Evolutionary conservation across 192 early-diverging fungal species (phyloP).

Genomic region (Coemansia aciculifera): DNA sequence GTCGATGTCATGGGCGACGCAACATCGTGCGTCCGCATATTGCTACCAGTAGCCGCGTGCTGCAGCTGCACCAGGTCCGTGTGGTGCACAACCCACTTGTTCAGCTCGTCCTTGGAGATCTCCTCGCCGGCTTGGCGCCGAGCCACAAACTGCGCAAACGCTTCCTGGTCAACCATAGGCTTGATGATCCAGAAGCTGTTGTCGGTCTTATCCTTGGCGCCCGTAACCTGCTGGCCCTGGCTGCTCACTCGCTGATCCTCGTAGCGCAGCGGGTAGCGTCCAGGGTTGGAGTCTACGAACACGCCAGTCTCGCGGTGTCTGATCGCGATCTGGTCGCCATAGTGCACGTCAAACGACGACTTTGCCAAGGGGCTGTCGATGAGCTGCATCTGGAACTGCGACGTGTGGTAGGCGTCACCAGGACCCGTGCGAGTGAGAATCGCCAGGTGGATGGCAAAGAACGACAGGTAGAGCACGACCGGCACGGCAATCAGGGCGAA

Average conservation of each 20-base stretch:
- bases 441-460: slow-evolving; percentile 95
- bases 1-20: slow-evolving; percentile 73
- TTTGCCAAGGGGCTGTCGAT: slow-evolving; percentile 73
- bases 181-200: slow-evolving; percentile 71
- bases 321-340: slow-evolving; percentile 75
- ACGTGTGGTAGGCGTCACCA: slow-evolving; percentile 93
- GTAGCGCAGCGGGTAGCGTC: slow-evolving; percentile 86
- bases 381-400: slow-evolving; percentile 89
- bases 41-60: slow-evolving; percentile 59
- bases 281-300: slow-evolving; percentile 77
- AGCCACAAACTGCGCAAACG: slow-evolving; percentile 25
- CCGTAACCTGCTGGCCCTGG: slow-evolving; percentile 82
- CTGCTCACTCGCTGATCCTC: slow-evolving; percentile 87
- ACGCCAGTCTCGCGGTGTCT: slow-evolving; percentile 73
- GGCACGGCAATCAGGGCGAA: slow-evolving; percentile 86
- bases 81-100: slow-evolving; percentile 59
- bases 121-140: slow-evolving; percentile 31
- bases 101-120: slow-evolving; percentile 36
- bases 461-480: slow-evolving; percentile 76
- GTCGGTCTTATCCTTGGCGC: slow-evolving; percentile 60
- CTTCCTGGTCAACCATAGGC: slow-evolving; percentile 33
- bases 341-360: slow-evolving; percentile 72
- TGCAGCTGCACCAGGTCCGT: slow-evolving; percentile 63
- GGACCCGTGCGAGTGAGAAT: slow-evolving; percentile 84
- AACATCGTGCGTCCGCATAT: slow-evolving; percentile 77